Conservation (phyloP, 345 rosid genomes). For the Lumnitzera littorea region DNA sequence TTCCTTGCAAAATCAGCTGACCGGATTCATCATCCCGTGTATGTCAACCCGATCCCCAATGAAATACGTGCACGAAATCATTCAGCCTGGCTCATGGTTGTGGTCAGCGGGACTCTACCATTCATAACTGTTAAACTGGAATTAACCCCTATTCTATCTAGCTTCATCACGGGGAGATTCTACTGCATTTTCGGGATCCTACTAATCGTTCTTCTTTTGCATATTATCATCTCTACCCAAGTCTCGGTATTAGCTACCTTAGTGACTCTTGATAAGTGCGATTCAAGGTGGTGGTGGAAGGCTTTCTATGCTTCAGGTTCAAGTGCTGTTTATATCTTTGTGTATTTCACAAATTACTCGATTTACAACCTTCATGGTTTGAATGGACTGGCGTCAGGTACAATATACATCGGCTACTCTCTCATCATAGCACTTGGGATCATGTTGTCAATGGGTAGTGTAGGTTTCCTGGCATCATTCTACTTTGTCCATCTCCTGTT, state of each 20-base stretch:
- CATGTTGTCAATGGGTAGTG: too few species aligned
- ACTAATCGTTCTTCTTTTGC: constrained; percentile 1
- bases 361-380: background rate
- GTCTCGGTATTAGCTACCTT: constrained; percentile 7
- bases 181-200: constrained; percentile 5
- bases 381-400: background rate
- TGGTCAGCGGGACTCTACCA: constrained; percentile 1
- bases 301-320: constrained; percentile 14
- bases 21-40: constrained; percentile 2
- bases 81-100: background rate
- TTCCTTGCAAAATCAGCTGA: constrained; percentile 1
- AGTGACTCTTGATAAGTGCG: constrained; percentile 6
- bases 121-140: background rate
- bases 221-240: constrained; percentile 1
- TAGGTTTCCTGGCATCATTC: too few species aligned
- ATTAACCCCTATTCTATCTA: constrained; percentile 5
- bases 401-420: too few species aligned
- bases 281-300: constrained; percentile 21
- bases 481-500: too few species aligned
- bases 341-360: constrained; percentile 9
- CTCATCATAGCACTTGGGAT: too few species aligned
- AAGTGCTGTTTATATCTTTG: constrained; percentile 3
- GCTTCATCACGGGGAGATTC: constrained; percentile 2
- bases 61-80: background rate
- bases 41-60: background rate